These are phyloP conservation scores for Pseudogymnoascus sp. DNA, from an alignment of 2,329 filamentous ascomycete genomes.

Conservation along the genomic window DNA sequence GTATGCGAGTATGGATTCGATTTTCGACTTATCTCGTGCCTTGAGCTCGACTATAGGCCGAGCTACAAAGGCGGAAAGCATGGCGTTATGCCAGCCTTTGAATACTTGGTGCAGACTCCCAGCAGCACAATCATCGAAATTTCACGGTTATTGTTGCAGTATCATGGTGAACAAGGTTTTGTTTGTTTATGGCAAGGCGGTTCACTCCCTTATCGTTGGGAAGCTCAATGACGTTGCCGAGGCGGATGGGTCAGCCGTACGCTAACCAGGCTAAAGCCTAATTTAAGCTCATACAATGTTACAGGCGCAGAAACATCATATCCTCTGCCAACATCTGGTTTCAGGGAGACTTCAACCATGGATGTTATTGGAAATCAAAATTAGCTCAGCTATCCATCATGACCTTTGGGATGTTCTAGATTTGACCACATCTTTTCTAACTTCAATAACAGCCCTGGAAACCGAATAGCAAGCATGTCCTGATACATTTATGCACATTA, in stretches of 20 bases:
- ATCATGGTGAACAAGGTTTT: background rate
- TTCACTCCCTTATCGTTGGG: constrained; percentile 5
- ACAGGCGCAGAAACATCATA: background rate
- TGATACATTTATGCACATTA: background rate
- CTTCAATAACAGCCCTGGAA: background rate
- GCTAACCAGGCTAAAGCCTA: background rate
- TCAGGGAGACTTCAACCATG: background rate
- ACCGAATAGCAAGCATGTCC: background rate
- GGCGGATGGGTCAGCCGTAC: background rate
- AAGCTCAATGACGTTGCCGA: constrained; percentile 3
- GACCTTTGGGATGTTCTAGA: background rate
- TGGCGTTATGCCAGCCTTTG: constrained; percentile 36
- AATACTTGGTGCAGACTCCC: background rate
- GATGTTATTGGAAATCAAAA: background rate
- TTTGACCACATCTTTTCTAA: background rate
- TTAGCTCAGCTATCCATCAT: background rate
- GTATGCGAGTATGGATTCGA: constrained; percentile 90
- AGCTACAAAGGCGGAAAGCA: constrained; percentile 97
- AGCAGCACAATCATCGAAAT: background rate
- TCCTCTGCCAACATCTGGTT: background rate
- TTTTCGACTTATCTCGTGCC: constrained; percentile 89
- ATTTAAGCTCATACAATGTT: background rate
- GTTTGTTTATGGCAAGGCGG: background rate
- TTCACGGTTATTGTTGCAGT: background rate
- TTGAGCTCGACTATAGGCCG: constrained; percentile 95